Percentiles rank a stretch among this genome's conserved stretches.
Conservation (phyloP, 2,329 filamentous ascomycete species). For the Ophiostoma sp. region DNA sequence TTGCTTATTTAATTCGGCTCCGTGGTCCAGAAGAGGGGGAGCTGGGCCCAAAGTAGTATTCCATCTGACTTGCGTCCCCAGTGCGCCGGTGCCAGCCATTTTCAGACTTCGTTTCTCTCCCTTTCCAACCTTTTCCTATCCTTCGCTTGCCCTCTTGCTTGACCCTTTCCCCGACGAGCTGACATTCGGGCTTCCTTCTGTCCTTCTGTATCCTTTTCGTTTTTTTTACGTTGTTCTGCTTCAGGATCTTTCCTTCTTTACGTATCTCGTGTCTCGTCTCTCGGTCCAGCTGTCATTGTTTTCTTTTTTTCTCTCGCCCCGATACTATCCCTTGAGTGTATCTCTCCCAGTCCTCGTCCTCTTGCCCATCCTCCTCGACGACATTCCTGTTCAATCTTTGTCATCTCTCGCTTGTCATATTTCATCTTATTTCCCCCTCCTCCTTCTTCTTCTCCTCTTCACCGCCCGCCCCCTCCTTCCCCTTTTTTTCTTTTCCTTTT, state of each 20-base stretch:
- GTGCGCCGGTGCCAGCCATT: background rate
- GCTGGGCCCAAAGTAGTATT: background rate
- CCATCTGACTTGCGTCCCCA: background rate
- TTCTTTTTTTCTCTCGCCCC: background rate
- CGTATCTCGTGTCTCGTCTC: background rate
- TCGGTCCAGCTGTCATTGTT: background rate
- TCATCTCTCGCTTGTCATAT: constrained; percentile 3
- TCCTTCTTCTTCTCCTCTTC: background rate
- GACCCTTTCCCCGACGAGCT: background rate
- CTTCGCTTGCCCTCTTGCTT: background rate
- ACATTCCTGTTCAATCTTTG: background rate
- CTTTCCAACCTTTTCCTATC: background rate
- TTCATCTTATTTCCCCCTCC: background rate
- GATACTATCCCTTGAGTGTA: background rate
- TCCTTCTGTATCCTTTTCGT: background rate
- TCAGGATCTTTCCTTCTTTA: background rate
- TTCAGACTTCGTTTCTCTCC: background rate
- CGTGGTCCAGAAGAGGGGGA: background rate
- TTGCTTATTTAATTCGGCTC: background rate
- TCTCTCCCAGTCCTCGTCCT: background rate
- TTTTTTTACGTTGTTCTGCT: background rate
- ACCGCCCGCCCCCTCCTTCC: background rate
- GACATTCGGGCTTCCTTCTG: background rate
- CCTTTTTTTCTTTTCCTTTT: background rate
- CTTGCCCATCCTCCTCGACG: background rate